phyloP scores from a whole-genome alignment of 192 early-diverging fungal genomes.

The Rhizoclosmatium sp. region DNA sequence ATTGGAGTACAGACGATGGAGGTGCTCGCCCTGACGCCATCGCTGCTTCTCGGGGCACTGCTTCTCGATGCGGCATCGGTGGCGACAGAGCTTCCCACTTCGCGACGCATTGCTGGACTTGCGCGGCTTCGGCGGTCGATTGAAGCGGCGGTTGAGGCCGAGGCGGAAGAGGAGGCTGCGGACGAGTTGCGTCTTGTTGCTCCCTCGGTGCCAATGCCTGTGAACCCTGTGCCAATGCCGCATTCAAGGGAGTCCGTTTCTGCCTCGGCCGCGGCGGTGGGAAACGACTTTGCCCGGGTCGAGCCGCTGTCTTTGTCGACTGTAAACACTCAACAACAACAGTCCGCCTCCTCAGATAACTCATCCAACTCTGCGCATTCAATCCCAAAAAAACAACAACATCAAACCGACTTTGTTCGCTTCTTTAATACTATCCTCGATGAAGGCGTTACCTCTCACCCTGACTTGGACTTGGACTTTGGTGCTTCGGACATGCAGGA shows the following conservation, averaged over 20 bases:
- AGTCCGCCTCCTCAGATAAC: too few relatives aligned
- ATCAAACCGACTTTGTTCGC: conserved; percentile 1
- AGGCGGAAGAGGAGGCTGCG: neutral
- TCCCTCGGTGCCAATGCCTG: neutral
- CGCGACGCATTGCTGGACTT: conserved; percentile 1
- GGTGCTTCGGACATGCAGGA: neutral
- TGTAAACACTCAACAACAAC: neutral
- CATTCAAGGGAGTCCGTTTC: neutral
- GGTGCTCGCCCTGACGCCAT: neutral
- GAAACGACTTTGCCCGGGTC: conserved; percentile 34
- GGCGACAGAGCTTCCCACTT: neutral
- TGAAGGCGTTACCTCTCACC: neutral
- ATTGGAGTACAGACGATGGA: neutral
- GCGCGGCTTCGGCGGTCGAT: neutral
- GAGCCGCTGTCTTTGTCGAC: neutral
- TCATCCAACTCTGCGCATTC: neutral
- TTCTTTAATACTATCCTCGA: neutral
- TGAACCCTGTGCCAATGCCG: neutral
- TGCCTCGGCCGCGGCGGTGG: neutral
- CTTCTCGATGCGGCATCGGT: neutral
- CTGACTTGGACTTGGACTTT: conserved; percentile 7
- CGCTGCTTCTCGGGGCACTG: conserved; percentile 1
- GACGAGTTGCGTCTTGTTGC: neutral
- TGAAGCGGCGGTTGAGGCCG: neutral
- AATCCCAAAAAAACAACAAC: too few relatives aligned